Base-by-base conservation (phyloP, 495 filamentous ascomycete species). In the Chaetomium fimeti region DNA sequence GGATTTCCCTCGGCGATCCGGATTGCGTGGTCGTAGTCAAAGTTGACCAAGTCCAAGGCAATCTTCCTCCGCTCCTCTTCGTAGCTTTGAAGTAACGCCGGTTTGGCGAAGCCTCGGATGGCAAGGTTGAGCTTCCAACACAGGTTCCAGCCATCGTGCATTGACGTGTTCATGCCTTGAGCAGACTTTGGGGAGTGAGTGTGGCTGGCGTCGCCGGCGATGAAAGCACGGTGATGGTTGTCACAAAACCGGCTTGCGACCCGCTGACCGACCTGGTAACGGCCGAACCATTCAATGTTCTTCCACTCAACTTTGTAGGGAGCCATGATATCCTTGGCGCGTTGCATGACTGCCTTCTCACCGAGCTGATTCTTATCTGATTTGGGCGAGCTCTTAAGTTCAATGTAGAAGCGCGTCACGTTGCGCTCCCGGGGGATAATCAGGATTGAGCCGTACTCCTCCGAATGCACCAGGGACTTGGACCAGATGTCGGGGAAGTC, bases 61-160 rank as follows among this genome's bases (percentile, higher is more conserved):
- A 90, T 82, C 49, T 82, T 81, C 42, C 83, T 77, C 25, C 89
- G 82, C 67, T 91, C 89, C 42, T 71, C 64, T 45, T 86, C 76
- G 69, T 91, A 91, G n/a, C 87, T 90, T 59, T 79, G 73, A 5
- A 91, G 77, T 2, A 90, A 75, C 12, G 69, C 68, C 0, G 78
- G 80, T 47, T 79, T 74, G 0, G 82, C 81, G 29, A 85, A 74
- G 8, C 86, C 86, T 28, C 86, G 82, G 28, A 87, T 76, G 1
- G 85, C 82, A 27, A 86, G 77, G 60, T 83, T 84, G 38, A 92
- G 77, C 70, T 92, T 92, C 90, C 90, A 93, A 13, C 82, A 86
- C 6, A 93, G 76, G 64, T 92, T 92, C 80, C 85, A 90, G 15
- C 85, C 82, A 71, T 93, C 90, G 67, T 89, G 88, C 85, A 92